These are phyloP conservation scores for Lunularia cruciata DNA, from an alignment of 225 moss, liverwort and hornwort species.

Conservation along the genomic window DNA sequence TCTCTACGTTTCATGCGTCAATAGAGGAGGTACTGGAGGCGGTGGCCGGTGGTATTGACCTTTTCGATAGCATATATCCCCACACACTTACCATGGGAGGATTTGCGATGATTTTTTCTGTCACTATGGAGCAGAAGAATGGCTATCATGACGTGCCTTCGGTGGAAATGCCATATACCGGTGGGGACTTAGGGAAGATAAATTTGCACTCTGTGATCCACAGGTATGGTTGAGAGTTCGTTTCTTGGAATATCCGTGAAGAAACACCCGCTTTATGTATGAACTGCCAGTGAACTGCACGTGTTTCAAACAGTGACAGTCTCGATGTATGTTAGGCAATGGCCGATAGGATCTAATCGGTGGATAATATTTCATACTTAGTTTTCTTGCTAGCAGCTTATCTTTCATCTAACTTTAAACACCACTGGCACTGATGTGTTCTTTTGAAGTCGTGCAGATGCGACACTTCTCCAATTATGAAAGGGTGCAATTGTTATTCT, in stretches of 20 bases:
- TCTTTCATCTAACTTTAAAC: too few species aligned
- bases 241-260: too few species aligned
- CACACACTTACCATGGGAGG: conserved; percentile 81
- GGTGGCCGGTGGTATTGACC: conserved; percentile 72
- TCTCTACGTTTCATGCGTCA: too few species aligned
- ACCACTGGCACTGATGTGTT: background rate
- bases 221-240: too few species aligned
- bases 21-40: conserved; percentile 89
- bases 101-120: conserved; percentile 81
- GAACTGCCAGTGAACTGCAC: too few species aligned
- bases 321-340: too few species aligned
- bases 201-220: conserved; percentile 67
- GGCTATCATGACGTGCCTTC: conserved; percentile 26
- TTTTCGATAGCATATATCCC: conserved; percentile 95
- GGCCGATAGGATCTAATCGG: too few species aligned
- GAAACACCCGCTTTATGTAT: too few species aligned
- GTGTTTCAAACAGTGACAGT: too few species aligned
- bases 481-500: conserved; percentile 81
- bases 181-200: conserved; percentile 69
- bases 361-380: too few species aligned
- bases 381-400: too few species aligned
- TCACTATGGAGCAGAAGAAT: conserved; percentile 55
- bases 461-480: conserved; percentile 63
- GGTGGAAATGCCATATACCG: conserved; percentile 48
- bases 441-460: conserved; percentile 21